Evolutionary conservation across 352 stramenopile genomes (phyloP), one percentile per base, ranked within the genome.

Genomic region (Phytophthora europaea): DNA sequence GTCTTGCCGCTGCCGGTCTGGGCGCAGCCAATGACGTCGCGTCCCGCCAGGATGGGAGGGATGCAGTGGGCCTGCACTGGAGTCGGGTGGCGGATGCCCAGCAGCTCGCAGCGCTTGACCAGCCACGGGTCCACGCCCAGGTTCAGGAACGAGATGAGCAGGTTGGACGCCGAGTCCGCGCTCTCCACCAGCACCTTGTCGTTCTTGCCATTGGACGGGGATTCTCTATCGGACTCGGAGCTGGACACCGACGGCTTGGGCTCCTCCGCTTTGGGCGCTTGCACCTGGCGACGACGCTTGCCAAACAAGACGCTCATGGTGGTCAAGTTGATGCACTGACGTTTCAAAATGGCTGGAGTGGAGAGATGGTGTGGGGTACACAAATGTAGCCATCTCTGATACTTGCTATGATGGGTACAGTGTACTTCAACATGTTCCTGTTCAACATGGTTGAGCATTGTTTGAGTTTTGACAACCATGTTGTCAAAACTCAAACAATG

Each of bases 1-100:
- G 98, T 99, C 88, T 99, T 99, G 34, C 98, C 98, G 50, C 84
- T 98, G 56, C 98, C 98, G 10, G 97, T 99, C 72, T 98, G 93
- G 16, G 97, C 95, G 43, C 94, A 95, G 45, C 92, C 96, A 45
- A 98, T 83, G 8, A 99, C 93, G 65, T 99, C 90, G n/a, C 89
- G 87, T 4, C 97, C 94, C 6, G 80, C 71, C 12, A 99, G 81
- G 18, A 98, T 94, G 26, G 88, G 82, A 33, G 96, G 95, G 63
- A 99, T 98, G 67, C 91, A 98, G 43, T 95, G 82, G 13, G 88
- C 88, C 77, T 98, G 95, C 43, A 98, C 89, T 8, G 92, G 90
- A 63, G 93, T 98, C 52, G 95, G 95, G 62, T 95, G 83, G 33
- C 76, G 79, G 59, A 98, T 97, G 51, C 91, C 92, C 69, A 98